These are phyloP conservation scores for Thermochaetoides thermophila DNA, from an alignment of 495 filamentous ascomycete species.

Conservation along the genomic window DNA sequence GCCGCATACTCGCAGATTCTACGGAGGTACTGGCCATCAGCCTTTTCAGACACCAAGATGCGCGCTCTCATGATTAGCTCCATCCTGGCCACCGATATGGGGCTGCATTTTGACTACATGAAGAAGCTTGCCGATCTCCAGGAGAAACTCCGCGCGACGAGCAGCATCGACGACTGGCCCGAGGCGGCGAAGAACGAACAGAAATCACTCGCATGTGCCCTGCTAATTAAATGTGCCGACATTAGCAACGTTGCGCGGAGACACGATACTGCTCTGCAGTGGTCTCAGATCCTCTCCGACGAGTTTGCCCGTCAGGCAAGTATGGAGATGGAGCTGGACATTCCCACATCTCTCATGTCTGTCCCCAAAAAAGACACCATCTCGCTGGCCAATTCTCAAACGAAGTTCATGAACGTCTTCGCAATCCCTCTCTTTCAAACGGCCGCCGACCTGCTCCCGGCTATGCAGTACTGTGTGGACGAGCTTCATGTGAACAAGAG, in stretches of 20 bases:
- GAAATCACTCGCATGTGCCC: slow-evolving; percentile 63
- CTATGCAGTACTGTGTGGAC: slow-evolving; percentile 65
- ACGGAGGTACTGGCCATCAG: slow-evolving; percentile 77
- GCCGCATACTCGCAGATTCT: slow-evolving; percentile 95
- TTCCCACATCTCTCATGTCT: slow-evolving; percentile 73
- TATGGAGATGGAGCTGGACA: slow-evolving; percentile 79
- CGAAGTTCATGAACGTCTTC: slow-evolving; percentile 92
- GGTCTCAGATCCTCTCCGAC: slow-evolving; percentile 83
- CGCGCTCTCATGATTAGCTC: slow-evolving; percentile 86
- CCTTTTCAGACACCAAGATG: slow-evolving; percentile 58
- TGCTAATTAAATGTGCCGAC: slow-evolving; percentile 95
- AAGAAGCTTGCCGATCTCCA: slow-evolving; percentile 62
- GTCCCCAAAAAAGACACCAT: slow-evolving; percentile 70
- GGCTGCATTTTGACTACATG: slow-evolving; percentile 93
- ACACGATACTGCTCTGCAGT: slow-evolving; percentile 65
- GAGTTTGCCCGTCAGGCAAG: slow-evolving; percentile 85
- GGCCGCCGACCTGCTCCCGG: slow-evolving; percentile 68
- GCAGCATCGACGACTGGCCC: slow-evolving; percentile 53
- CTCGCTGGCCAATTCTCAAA: slow-evolving; percentile 75
- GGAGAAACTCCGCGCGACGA: slow-evolving; percentile 51
- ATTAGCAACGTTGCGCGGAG: slow-evolving; percentile 93
- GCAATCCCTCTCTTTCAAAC: slow-evolving; percentile 80
- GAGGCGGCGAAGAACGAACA: slow-evolving; percentile 53
- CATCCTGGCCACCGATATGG: slow-evolving; percentile 95
- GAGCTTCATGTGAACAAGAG: slow-evolving; percentile 63